A percentile compares a stretch with the other conserved stretches of the same genome.
These are phyloP conservation scores for Linnemannia exigua DNA, from an alignment of 192 early-diverging fungal genomes.

Conservation along the genomic window DNA sequence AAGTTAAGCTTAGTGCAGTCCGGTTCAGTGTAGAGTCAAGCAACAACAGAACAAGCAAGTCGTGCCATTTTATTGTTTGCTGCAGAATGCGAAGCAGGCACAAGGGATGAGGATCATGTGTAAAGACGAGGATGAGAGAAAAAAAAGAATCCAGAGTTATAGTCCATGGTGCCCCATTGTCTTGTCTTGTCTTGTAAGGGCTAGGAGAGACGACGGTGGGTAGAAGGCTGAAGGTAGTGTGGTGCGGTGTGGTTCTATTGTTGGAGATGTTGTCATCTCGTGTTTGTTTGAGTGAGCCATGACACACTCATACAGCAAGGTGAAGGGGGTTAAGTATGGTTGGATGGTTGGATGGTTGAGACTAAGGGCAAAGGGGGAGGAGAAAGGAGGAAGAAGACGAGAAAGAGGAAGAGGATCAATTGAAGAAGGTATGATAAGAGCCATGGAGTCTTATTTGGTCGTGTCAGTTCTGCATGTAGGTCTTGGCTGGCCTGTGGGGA, in stretches of 20 bases:
- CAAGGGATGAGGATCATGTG: neutral
- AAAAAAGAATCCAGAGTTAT: neutral
- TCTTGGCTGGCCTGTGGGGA: too few relatives aligned
- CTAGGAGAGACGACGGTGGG: neutral
- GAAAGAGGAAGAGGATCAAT: neutral
- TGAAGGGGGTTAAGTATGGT: neutral
- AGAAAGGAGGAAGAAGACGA: neutral
- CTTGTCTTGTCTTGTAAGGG: neutral
- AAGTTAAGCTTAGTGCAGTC: neutral
- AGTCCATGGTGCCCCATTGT: neutral
- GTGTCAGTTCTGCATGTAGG: too few relatives aligned
- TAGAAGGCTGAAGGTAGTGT: too few relatives aligned
- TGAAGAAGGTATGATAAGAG: neutral
- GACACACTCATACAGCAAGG: constrained; percentile 1
- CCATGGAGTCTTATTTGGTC: neutral
- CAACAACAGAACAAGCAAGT: neutral
- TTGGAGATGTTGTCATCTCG: neutral
- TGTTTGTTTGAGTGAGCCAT: neutral
- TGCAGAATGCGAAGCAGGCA: constrained; percentile 4
- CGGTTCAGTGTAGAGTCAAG: neutral
- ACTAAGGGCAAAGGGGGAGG: too few relatives aligned
- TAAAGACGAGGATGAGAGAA: neutral
- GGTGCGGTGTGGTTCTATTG: neutral
- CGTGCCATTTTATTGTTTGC: neutral
- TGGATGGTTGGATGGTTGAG: too few relatives aligned